A percentile compares a stretch with the other conserved stretches of the same genome.
Conservation (phyloP, 129 eudicot genomes). For the Flaveria sonorensis region DNA sequence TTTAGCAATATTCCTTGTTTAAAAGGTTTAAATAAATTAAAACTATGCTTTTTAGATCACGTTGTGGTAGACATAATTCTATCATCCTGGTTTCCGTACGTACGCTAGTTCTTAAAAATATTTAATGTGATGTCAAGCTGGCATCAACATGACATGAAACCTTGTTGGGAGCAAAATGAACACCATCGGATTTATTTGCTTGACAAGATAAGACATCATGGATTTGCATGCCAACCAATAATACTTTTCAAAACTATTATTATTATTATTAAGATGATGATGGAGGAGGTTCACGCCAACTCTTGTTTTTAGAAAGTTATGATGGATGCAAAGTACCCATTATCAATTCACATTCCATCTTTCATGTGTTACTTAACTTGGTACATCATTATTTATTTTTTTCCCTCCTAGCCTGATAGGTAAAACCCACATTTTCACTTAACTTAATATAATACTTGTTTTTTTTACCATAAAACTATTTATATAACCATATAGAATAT, state of each 20-base stretch:
- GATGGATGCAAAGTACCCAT: constrained; percentile 35
- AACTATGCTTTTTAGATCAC: not conserved
- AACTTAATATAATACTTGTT: too few relatives aligned
- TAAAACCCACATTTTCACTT: too few relatives aligned
- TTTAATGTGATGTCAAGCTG: constrained; percentile 46
- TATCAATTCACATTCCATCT: constrained; percentile 28
- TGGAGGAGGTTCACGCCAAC: constrained; percentile 40
- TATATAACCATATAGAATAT: too few relatives aligned
- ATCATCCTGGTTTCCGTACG: constrained; percentile 22
- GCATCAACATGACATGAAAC: constrained; percentile 37
- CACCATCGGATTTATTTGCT: constrained; percentile 14
- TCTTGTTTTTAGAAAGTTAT: constrained; percentile 40
- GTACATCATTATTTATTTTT: not conserved
- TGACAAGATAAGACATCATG: constrained; percentile 40
- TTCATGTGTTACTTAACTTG: constrained; percentile 8
- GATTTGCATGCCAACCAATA: constrained; percentile 49
- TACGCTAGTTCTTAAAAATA: constrained; percentile 14
- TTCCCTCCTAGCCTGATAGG: not conserved
- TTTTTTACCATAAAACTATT: too few relatives aligned
- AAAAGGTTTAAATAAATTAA: not conserved
- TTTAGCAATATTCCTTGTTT: not conserved
- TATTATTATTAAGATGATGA: constrained; percentile 17
- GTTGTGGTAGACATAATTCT: constrained; percentile 29
- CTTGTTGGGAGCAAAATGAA: constrained; percentile 21
- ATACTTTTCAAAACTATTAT: constrained; percentile 10